phyloP scores from a whole-genome alignment of 164 flowering plant species.

The Santalum album region DNA sequence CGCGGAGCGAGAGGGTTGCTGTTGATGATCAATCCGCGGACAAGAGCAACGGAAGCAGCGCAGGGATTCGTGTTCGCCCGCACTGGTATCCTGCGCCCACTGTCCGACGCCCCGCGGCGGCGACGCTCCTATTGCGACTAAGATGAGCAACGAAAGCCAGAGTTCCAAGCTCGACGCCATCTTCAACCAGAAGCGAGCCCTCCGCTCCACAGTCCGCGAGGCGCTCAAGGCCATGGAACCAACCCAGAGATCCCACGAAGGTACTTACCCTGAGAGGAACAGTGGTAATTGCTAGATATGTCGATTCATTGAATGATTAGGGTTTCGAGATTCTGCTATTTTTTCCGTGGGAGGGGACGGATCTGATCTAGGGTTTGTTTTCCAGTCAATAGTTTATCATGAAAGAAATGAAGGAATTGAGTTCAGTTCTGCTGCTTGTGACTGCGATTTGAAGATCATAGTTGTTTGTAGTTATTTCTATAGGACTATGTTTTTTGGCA shows the following conservation, averaged over 20 bases:
- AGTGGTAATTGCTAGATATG: neutral
- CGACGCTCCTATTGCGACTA: constrained; percentile 13
- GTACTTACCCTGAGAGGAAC: constrained; percentile 12
- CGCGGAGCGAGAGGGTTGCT: constrained; percentile 1
- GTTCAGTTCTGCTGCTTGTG: too few species aligned
- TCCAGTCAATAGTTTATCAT: too few species aligned
- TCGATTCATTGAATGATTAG: neutral
- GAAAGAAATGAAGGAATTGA: too few species aligned
- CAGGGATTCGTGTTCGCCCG: constrained; percentile 3
- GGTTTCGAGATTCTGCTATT: neutral
- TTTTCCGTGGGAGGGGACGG: neutral
- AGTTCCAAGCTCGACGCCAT: constrained; percentile 32
- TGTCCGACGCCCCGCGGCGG: neutral
- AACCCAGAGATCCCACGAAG: constrained; percentile 49
- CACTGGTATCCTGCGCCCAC: constrained; percentile 1
- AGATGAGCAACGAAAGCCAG: constrained; percentile 9
- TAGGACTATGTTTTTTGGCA: too few species aligned
- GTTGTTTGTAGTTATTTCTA: too few species aligned
- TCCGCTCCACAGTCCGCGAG: constrained; percentile 55
- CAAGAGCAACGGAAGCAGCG: constrained; percentile 11
- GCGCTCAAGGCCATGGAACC: constrained; percentile 68
- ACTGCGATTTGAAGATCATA: too few species aligned
- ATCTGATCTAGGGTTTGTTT: neutral
- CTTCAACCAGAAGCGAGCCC: constrained; percentile 47
- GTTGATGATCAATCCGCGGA: constrained; percentile 12